Evolutionary conservation across 495 filamentous ascomycete genomes (phyloP).

Genomic region (Hypoxylon lienhwacheense): DNA sequence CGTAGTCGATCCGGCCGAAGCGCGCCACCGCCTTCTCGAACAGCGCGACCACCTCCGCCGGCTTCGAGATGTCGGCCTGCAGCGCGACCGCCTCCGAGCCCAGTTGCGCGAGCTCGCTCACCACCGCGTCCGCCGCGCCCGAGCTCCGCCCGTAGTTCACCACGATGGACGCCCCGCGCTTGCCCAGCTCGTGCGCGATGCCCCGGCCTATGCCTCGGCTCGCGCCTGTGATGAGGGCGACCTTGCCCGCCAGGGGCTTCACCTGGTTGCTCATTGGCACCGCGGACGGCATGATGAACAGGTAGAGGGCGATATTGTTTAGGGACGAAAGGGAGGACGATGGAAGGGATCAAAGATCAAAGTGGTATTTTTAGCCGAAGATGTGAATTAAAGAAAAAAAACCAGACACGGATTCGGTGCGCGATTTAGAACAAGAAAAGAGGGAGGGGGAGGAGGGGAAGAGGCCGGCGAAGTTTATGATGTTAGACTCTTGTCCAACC

Average conservation of each 20-base stretch:
- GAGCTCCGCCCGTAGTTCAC: constrained; percentile 76
- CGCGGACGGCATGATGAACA: constrained; percentile 31
- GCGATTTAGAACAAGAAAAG: not conserved
- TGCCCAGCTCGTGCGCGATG: constrained; percentile 76
- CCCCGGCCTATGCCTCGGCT: constrained; percentile 75
- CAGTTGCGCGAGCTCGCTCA: constrained; percentile 58
- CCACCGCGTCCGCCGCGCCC: constrained; percentile 62
- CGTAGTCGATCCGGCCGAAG: constrained; percentile 68
- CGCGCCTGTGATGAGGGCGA: constrained; percentile 69
- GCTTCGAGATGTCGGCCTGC: constrained; percentile 74
- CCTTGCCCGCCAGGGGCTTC: constrained; percentile 59
- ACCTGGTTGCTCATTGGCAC: constrained; percentile 35
- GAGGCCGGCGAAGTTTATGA: not conserved
- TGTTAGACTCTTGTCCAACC: not conserved
- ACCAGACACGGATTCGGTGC: not conserved
- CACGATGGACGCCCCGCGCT: constrained; percentile 71
- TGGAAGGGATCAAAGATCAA: not conserved
- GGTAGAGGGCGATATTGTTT: not conserved
- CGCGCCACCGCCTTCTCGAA: constrained; percentile 50
- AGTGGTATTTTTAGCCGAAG: not conserved
- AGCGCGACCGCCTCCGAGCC: constrained; percentile 65
- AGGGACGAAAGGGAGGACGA: not conserved
- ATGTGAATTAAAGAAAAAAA: too few relatives aligned
- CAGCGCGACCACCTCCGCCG: constrained; percentile 61
- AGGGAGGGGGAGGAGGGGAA: not conserved